Base-by-base conservation (phyloP, 1,139 yeast genomes). In the Diutina siamensis region DNA sequence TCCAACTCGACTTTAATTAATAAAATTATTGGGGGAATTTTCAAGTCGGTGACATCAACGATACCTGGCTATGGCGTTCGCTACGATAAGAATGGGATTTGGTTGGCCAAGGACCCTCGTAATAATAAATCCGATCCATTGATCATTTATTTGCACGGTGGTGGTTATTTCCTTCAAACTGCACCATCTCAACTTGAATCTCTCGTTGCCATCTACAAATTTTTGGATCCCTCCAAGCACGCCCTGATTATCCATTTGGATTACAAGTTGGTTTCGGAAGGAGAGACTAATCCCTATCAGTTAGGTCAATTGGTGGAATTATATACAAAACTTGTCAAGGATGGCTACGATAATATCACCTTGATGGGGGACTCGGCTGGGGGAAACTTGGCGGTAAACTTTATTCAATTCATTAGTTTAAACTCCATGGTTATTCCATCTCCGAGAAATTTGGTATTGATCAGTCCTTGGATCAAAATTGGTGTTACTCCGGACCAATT, bases 361-460 rank as follows among this genome's bases (percentile, higher is more conserved):
- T 19, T 44, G 19, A 46, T 67, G 48, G 73, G 74, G 1, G 74
- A 68, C 53, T 65, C 71, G 0, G 72, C 72, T 10, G 74, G 74
- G 21, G 74, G 72, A 0, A 61, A 68, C 54, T 54, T 68, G 50
- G 53, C 64, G 1, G 51, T 67, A 8, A 53, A 54, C 19, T 62
- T 59, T 47, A 49, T 62, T 12, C 67, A 66, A 51, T 28, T 28
- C 28, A 27, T 45, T 27, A 28, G 20, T 3, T 17, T 15, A 13
- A 38, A 22, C 8, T 18, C 15, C 12, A 3, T 38, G 33, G 25
- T n/a, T 17, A 3, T 38, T 5, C 42, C 42, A 3, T n/a, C 20
- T 2, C 76, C 75, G 1, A 53, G 52, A 3, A 57, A 64, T 45
- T 51, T 64, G 42, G 48, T 68, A 1, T 57, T 71, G 45, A 54